Base-by-base conservation (phyloP, 768 basidiomycete genomes). In the Sporobolomyces pararoseus region DNA sequence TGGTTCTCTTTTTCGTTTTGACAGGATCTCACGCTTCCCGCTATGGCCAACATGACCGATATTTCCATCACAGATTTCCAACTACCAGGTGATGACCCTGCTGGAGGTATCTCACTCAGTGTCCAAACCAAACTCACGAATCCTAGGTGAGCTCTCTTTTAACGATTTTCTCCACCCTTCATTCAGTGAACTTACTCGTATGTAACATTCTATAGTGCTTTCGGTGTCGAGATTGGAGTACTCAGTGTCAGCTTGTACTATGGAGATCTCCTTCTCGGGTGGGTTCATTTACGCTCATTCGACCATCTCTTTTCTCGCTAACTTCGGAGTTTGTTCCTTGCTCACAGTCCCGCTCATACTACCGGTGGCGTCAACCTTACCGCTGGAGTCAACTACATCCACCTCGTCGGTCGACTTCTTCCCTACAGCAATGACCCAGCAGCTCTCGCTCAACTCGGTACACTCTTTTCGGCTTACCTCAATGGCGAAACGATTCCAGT, bases 401-500 rank as follows among this genome's bases (percentile, higher is more conserved):
- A 83, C 4, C 82, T 89, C 62, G 79, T 75, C 17, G 88, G 88
- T 17, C 79, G 81, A 29, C 81, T 89, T 47, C 74, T 86, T 49
- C 83, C 81, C 7, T 86, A 89, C 65, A 82, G 81, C 17, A 79
- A 79, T 29, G 32, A 73, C 39, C 67, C 82, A 14, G 76, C 79
- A 9, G 79, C 83, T 52, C 82, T 89, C 47, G 80, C 78, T 5
- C 74, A 76, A n/a, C 80, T 88, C 54, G 86, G 86, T 10, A 77
- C 84, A 62, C 80, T 89, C 49, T 89, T 89, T 78, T 88, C 87
- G 21, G 84, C 85, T 54, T 89, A 88, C 76, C 80, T 90, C 71
- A 89, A 90, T 74, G 83, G 86, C 29, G 84, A 85, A 29, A 78
- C 74, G 23, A 85, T 87, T 5, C 82, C 80, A 5, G 86, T 89